These are phyloP conservation scores for Ananas comosus DNA, from an alignment of 176 grass and related monocot genomes.

Conservation along the genomic window DNA sequence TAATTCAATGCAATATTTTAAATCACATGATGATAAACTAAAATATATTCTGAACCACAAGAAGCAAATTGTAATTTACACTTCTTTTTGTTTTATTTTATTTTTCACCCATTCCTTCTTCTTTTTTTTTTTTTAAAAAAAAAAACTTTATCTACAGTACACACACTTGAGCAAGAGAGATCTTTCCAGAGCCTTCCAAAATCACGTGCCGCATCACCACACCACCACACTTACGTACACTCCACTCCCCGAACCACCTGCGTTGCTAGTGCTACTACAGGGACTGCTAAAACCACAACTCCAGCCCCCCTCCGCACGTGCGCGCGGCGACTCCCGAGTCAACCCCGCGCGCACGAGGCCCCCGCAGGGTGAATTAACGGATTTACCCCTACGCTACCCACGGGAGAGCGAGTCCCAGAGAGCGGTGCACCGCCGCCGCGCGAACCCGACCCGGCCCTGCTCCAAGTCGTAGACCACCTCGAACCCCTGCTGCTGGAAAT, in stretches of 20 bases:
- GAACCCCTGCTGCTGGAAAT: constrained; percentile 97
- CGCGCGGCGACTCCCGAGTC: background rate
- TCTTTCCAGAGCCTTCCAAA: constrained; percentile 22
- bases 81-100: background rate
- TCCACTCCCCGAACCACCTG: too few species aligned
- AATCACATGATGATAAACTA: too few species aligned
- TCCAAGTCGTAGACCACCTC: constrained; percentile 88
- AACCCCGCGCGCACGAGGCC: background rate
- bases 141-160: constrained; percentile 10
- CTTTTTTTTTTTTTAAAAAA: background rate
- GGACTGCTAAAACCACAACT: constrained; percentile 22
- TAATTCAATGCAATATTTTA: too few species aligned
- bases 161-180: background rate
- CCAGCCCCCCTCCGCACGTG: constrained; percentile 20
- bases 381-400: constrained; percentile 18
- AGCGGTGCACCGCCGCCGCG: constrained; percentile 59
- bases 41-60: too few species aligned
- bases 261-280: too few species aligned
- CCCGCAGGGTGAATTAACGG: background rate
- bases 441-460: constrained; percentile 64
- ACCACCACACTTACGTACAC: background rate
- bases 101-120: constrained; percentile 17
- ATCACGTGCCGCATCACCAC: constrained; percentile 14
- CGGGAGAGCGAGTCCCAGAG: constrained; percentile 71
- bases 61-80: too few species aligned